Evolutionary conservation across 148 eudicot species (phyloP).

Genomic region (Bassia scoparia): DNA sequence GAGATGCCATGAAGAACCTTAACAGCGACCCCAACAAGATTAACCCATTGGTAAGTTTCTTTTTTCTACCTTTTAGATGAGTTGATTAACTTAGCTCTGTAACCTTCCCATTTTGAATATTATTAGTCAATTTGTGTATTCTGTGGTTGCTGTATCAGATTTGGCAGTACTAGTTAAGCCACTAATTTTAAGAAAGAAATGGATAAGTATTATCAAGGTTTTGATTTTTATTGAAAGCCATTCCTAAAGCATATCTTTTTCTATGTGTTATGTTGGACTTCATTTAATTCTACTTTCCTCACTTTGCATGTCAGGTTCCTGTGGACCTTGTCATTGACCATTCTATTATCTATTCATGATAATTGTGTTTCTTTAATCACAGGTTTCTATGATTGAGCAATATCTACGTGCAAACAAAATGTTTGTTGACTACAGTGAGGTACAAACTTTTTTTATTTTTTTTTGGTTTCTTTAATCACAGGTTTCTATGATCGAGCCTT

Average conservation of each 20-base stretch:
- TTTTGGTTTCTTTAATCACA: slow-evolving; percentile 8
- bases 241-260: not conserved
- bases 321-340: slow-evolving; percentile 97
- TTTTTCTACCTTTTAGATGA: not conserved
- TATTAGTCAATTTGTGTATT: not conserved
- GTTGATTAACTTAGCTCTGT: not conserved
- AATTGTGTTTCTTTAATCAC: slow-evolving; percentile 8
- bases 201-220: not conserved
- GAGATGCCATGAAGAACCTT: slow-evolving; percentile 88
- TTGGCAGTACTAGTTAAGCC: too few relatives aligned
- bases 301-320: slow-evolving; percentile 54
- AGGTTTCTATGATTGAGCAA: slow-evolving; percentile 91
- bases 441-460: too few relatives aligned
- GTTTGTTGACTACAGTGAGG: slow-evolving; percentile 96
- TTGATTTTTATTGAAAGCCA: not conserved
- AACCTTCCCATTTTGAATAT: not conserved
- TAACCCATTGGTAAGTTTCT: slow-evolving; percentile 69
- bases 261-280: not conserved
- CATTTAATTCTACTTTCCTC: not conserved
- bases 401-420: slow-evolving; percentile 92
- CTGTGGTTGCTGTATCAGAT: not conserved
- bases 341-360: too few relatives aligned
- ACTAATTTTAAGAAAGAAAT: too few relatives aligned
- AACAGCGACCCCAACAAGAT: slow-evolving; percentile 85
- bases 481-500: too few relatives aligned